Evolutionary conservation across 306 rosid species (phyloP), one percentile per base, ranked within the genome.

Genomic region (Pterocarpus santalinus): DNA sequence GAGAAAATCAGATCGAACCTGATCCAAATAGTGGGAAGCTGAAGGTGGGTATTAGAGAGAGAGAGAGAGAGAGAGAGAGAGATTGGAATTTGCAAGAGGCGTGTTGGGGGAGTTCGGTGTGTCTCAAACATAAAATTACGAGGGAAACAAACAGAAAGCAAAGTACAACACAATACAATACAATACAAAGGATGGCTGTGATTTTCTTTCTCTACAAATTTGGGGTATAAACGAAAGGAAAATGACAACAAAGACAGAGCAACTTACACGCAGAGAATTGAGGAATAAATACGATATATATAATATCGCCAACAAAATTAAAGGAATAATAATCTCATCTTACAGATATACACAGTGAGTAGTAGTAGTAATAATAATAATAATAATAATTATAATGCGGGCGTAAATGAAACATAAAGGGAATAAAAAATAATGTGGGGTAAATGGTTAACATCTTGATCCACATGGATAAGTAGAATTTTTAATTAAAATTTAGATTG

Each of bases 191-290:
- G 7, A 13, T 52, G 16, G 69, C 61, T 53, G 11, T 56, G 62
- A 58, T 14, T 35, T 79, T 61, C 64, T 52, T 12, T 69, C 44
- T 79, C 43, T 17, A 44, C 51, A 64, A 55, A 63, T 63, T 77
- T 47, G 55, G 76, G 58, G 83, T 43, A 17, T 10, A 46, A 71
- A 72, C 6, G 0, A 69, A 44, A 39, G n/a, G 3, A 63, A 75
- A 61, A 17, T 62, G 66, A 58, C 79, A 79, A 87, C 78, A 78
- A 57, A 78, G 89, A 85, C 87, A 77, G 5, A 0, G 53, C n/a
- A 47, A 47, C 53, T 11, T 47, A 1, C 53, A 47, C 53, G 14
- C 12, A 47, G 53, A 13, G 53, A 47, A 47, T 47, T 47, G 1
- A 8, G 52, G 52, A 2, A 47, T 47, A 4, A 47, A 47, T 44